Percentiles rank a stretch among this genome's conserved stretches.
Evolutionary conservation across 371 early-diverging fungal species (phyloP).

Genomic region (Smittium culicis): DNA sequence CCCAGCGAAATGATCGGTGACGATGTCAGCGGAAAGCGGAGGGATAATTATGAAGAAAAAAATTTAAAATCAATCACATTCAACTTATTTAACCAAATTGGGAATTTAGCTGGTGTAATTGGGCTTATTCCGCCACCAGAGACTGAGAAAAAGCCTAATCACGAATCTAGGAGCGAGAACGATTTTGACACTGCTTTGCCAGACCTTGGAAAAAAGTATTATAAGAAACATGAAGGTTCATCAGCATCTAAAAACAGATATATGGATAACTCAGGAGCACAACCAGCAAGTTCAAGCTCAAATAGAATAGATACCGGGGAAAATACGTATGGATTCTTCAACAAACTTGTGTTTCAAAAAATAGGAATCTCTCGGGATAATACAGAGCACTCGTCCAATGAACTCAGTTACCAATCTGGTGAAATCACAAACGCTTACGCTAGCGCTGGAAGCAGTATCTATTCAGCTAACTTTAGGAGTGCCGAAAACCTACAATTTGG

Average conservation of each 20-base stretch:
- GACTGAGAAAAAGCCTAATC: not conserved
- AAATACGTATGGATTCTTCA: not conserved
- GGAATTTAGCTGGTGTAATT: not conserved
- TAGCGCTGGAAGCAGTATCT: slow-evolving; percentile 1
- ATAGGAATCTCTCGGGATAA: not conserved
- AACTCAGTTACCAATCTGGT: not conserved
- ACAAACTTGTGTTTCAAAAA: not conserved
- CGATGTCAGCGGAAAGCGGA: too few species aligned
- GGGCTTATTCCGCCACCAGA: not conserved
- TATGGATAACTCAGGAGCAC: too few species aligned
- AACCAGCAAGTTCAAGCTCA: not conserved
- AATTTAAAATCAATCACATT: not conserved
- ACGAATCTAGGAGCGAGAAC: not conserved
- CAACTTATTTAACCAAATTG: not conserved
- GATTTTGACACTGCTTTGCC: not conserved
- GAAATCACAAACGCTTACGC: not conserved
- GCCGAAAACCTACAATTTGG: not conserved
- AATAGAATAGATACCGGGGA: not conserved
- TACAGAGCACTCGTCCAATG: not conserved
- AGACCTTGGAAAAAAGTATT: not conserved
- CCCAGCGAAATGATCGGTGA: too few species aligned
- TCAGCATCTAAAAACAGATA: too few species aligned
- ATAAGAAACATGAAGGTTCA: not conserved
- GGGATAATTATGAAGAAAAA: too few species aligned
- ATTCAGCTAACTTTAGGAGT: too few species aligned